These are phyloP conservation scores for Gryganskiella cystojenkinii DNA, from an alignment of 192 early-diverging fungal genomes.

Conservation along the genomic window DNA sequence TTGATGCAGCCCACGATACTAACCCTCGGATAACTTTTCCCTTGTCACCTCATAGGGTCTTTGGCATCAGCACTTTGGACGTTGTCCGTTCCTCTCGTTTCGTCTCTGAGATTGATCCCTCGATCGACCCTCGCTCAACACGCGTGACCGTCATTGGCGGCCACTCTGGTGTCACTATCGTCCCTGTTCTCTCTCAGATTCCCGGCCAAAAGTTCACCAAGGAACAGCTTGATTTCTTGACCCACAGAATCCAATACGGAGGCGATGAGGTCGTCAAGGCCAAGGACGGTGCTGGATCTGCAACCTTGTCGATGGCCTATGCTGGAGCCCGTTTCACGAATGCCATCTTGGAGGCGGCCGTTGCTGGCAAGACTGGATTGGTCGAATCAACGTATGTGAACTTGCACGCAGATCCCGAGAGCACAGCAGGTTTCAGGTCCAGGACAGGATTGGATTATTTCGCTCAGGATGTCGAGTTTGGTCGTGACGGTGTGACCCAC, in stretches of 20 bases:
- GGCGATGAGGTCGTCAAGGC: conserved; percentile 99
- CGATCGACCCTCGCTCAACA: conserved; percentile 70
- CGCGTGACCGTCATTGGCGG: conserved; percentile 90
- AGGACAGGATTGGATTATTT: conserved; percentile 70
- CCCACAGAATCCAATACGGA: conserved; percentile 95
- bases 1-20: background rate
- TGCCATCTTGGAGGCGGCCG: conserved; percentile 80
- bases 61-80: conserved; percentile 95
- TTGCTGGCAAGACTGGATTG: conserved; percentile 71
- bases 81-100: conserved; percentile 93
- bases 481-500: conserved; percentile 78
- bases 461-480: conserved; percentile 78
- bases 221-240: conserved; percentile 84
- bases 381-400: conserved; percentile 90
- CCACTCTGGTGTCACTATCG: conserved; percentile 94
- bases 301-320: conserved; percentile 89
- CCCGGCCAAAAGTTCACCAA: conserved; percentile 74
- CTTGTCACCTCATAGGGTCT: conserved; percentile 64
- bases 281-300: conserved; percentile 86
- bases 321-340: conserved; percentile 87
- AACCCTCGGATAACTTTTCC: background rate
- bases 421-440: conserved; percentile 10
- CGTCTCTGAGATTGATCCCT: conserved; percentile 78
- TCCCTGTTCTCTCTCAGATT: conserved; percentile 87
- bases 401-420: conserved; percentile 59